Base-by-base conservation (phyloP, 2,329 filamentous ascomycete species). In the Calonectria hongkongensis region DNA sequence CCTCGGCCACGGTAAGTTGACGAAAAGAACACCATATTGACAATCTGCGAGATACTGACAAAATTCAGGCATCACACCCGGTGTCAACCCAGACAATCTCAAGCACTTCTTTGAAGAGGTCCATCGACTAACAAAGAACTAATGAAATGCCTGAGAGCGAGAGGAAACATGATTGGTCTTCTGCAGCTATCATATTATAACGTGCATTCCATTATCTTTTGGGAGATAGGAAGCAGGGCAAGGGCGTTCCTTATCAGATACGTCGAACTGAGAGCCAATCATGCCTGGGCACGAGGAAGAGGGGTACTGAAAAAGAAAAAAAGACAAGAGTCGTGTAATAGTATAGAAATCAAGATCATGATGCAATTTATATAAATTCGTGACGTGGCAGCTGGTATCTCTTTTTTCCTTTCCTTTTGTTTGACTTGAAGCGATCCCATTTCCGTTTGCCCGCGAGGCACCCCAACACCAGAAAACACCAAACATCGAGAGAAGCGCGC, bases 41-140 rank as follows among this genome's bases (percentile, higher is more conserved):
- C 25, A 50, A 54, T 28, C 45, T 21, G 41, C 12, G 30, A 30
- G 47, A 54, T 66, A 64, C 76, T 80, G 43, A 80, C 36, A 1
- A 41, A 43, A 13, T 28, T 4, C 79, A 97, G 95, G 95, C 73
- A 95, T 99, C 75, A 99, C 97, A 39, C 97, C 97, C 0, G 94
- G 96, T 76, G 97, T 99, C 67, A 94, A 98, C 79, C 97, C 97
- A 0, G 95, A 98, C 63, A 93, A 98, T 83, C 87, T 99, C 78
- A 96, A 92, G 83, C 98, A 97, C 86, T 99, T 94, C 87, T 96
- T 99, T 76, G 89, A 97, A 81, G 97, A 99, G 85, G 92, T 98
- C 70, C 95, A 98, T 84, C 90, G 94, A 60, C 85, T 92, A 72
- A 91, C 90, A 43, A 89, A 88, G 80, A 83, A 82, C 62, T 84